Conservation (phyloP, 768 basidiomycete genomes). For the Ramaria rubella region DNA sequence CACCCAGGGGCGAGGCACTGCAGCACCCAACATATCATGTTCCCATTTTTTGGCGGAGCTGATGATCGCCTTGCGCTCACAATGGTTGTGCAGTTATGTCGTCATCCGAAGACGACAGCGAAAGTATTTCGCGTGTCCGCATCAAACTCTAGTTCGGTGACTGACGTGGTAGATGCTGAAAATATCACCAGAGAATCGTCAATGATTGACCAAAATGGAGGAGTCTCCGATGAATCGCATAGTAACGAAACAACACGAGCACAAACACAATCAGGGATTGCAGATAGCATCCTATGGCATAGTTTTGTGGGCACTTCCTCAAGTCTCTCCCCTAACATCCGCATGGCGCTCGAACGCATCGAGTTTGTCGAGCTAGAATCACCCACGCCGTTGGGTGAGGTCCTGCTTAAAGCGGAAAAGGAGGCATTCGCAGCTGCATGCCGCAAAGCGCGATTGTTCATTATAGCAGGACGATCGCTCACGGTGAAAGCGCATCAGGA, state of each 20-base stretch:
- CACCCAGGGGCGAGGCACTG: conserved; percentile 25
- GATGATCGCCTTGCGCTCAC: conserved; percentile 86
- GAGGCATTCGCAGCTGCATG: background rate
- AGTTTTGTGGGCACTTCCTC: conserved; percentile 37
- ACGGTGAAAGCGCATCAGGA: conserved; percentile 62
- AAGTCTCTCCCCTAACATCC: background rate
- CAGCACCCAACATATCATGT: conserved; percentile 56
- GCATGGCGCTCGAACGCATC: conserved; percentile 23
- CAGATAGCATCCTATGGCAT: conserved; percentile 73
- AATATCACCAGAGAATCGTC: conserved; percentile 13
- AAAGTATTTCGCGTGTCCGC: conserved; percentile 66
- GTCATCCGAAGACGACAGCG: conserved; percentile 58
- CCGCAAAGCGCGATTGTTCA: conserved; percentile 40
- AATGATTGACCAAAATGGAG: background rate
- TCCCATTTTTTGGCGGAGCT: conserved; percentile 92
- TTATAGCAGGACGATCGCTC: conserved; percentile 72
- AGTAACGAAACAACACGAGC: conserved; percentile 53
- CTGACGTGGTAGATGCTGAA: conserved; percentile 26
- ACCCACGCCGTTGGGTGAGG: conserved; percentile 20
- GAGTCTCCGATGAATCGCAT: no score
- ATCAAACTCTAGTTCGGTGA: conserved; percentile 35
- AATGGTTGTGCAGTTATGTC: conserved; percentile 78
- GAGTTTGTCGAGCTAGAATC: conserved; percentile 25
- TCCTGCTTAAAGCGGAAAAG: conserved; percentile 6
- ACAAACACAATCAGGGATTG: conserved; percentile 72